Evolutionary conservation across 2,329 filamentous ascomycete species (phyloP).

Genomic region (Colletotrichum australisinense): DNA sequence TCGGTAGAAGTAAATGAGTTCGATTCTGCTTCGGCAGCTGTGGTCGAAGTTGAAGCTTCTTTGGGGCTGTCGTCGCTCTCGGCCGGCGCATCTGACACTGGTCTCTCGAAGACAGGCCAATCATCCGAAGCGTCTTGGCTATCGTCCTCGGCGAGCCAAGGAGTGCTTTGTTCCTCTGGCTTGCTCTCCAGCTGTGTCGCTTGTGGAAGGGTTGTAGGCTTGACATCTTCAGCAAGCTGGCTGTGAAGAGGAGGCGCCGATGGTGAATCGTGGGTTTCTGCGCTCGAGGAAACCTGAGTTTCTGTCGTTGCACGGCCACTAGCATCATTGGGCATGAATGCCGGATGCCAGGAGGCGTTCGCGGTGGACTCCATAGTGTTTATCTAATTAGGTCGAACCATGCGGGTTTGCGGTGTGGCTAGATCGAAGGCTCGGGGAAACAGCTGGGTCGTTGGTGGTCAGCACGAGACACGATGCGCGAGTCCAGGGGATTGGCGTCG

Average conservation of each 20-base stretch:
- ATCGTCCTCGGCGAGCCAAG: constrained; percentile 14
- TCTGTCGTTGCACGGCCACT: constrained; percentile 34
- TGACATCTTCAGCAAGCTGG: neutral
- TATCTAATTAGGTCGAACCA: constrained; percentile 36
- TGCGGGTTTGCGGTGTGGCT: constrained; percentile 18
- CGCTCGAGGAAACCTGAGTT: neutral
- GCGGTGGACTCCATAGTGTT: constrained; percentile 49
- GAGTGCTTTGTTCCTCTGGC: neutral
- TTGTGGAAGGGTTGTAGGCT: neutral
- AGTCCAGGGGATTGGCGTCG: constrained; percentile 19
- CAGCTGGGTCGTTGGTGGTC: constrained; percentile 42
- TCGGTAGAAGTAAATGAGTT: neutral
- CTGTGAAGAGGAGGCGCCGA: neutral
- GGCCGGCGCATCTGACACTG: neutral
- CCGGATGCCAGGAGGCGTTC: constrained; percentile 54
- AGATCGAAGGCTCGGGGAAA: constrained; percentile 35
- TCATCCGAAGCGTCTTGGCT: constrained; percentile 37
- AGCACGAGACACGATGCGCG: constrained; percentile 38
- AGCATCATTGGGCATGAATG: constrained; percentile 50
- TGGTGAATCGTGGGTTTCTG: constrained; percentile 5
- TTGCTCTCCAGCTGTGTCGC: neutral
- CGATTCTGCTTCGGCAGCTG: neutral
- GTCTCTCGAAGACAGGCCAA: constrained; percentile 39
- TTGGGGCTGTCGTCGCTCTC: neutral
- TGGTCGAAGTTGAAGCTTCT: neutral